Evolutionary conservation across 2,329 filamentous ascomycete genomes (phyloP), one percentile per base, ranked within the genome.

Genomic region (Chaetomium olivaceum): DNA sequence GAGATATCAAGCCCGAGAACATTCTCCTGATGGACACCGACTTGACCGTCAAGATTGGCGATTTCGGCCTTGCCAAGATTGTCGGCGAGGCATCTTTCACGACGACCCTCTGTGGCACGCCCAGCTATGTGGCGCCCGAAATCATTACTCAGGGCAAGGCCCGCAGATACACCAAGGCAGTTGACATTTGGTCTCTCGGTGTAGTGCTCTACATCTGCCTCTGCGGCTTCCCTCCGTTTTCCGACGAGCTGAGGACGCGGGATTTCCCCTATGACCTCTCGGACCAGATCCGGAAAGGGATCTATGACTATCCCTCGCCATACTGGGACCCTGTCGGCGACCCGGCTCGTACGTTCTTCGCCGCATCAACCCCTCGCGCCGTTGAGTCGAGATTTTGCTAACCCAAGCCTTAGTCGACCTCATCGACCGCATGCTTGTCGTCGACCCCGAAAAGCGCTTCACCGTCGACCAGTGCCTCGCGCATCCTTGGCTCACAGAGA

Each of bases 51-150:
- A 99, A 99, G 79, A 81, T 99, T 67, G 95, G 93, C 23, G 95
- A 99, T 77, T 99, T 99, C 78, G 95, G 95, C 55, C 84, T 99
- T 46, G 94, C 95, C 51, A 99, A 99, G 80, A 98, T 99, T 70
- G 97, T 99, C 70, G 96, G 96, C 68, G 95, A 99, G 76, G 93
- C 97, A 75, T 97, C 94, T 0, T 99, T 99, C 76, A 98, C 95
- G 1, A 97, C 93, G 0, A 98, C 95, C 0, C 81, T 99, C 69
- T 95, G 95, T 76, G 95, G 95, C 69, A 99, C 95, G n/a, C 95
- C 94, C 6, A 95, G 91, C 77, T 97, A 99, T 76, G 94, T 98
- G 67, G 95, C 96, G 1, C 95, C 95, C 0, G 95, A 99, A 76
- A 97, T 99, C 64, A 82, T 99, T 4, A 90, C 93, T 73, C 91